phyloP scores from a whole-genome alignment of 495 filamentous ascomycete species.

The Penicillium antarcticum region DNA sequence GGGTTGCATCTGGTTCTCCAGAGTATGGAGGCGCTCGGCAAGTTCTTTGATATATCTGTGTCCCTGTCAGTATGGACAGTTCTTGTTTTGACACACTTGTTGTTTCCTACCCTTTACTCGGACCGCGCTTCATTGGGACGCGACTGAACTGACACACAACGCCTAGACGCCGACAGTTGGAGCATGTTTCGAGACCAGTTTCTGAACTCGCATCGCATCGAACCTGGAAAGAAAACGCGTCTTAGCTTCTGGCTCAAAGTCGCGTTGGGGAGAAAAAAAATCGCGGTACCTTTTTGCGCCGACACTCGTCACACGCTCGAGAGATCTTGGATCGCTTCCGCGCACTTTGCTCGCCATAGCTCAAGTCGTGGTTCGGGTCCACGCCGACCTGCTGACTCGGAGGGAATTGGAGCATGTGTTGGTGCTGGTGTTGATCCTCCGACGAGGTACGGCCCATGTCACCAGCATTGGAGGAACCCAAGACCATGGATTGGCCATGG shows the following conservation, averaged over 20 bases:
- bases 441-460: slow-evolving; percentile 40
- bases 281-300: slow-evolving; percentile 74
- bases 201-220: slow-evolving; percentile 88
- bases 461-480: slow-evolving; percentile 38
- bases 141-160: slow-evolving; percentile 84
- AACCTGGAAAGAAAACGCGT: slow-evolving; percentile 49
- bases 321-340: slow-evolving; percentile 91
- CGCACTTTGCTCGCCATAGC: slow-evolving; percentile 60
- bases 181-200: slow-evolving; percentile 73
- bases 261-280: slow-evolving; percentile 7
- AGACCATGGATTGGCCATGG: slow-evolving; percentile 41
- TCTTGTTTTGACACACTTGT: not conserved
- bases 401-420: slow-evolving; percentile 46
- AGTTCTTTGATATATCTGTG: slow-evolving; percentile 92
- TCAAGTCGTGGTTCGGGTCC: slow-evolving; percentile 48
- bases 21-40: slow-evolving; percentile 78
- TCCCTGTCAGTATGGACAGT: slow-evolving; percentile 17
- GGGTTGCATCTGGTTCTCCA: slow-evolving; percentile 66
- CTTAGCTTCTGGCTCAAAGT: slow-evolving; percentile 15
- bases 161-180: slow-evolving; percentile 77
- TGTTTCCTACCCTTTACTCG: slow-evolving; percentile 78
- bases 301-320: slow-evolving; percentile 90
- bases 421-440: slow-evolving; percentile 44
- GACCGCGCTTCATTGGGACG: slow-evolving; percentile 91
- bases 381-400: slow-evolving; percentile 49